phyloP scores from a whole-genome alignment of 495 filamentous ascomycete genomes.

The Aspergillus cavernicola region DNA sequence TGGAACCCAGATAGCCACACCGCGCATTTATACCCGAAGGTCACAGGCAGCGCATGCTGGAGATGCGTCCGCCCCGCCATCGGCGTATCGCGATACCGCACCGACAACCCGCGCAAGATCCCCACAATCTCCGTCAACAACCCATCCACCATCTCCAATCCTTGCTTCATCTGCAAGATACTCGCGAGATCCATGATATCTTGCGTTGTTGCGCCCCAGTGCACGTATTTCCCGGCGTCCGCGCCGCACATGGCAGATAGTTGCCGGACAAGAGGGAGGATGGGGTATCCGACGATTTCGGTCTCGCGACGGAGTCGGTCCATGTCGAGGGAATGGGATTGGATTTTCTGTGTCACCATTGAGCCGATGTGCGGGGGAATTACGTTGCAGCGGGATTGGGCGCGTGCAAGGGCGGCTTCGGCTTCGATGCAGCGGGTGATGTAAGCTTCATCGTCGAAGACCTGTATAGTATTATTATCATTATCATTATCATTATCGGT shows the following conservation, averaged over 20 bases:
- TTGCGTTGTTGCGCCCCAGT: constrained; percentile 56
- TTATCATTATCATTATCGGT: too few species aligned
- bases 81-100: constrained; percentile 43
- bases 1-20: constrained; percentile 43
- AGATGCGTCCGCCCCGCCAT: constrained; percentile 52
- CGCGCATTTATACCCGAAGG: constrained; percentile 49
- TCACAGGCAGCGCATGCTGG: constrained; percentile 48
- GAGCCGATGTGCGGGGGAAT: constrained; percentile 42
- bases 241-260: constrained; percentile 35
- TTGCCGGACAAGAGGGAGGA: constrained; percentile 48
- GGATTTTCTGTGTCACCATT: constrained; percentile 33
- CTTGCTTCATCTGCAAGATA: constrained; percentile 46
- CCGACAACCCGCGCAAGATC: constrained; percentile 32
- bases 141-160: constrained; percentile 39
- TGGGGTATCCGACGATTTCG: constrained; percentile 52
- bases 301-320: constrained; percentile 43
- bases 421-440: constrained; percentile 46
- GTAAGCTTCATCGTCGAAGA: constrained; percentile 49
- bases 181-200: constrained; percentile 52
- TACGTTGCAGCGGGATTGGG: constrained; percentile 40
- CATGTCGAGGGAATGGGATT: constrained; percentile 31
- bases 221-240: constrained; percentile 46
- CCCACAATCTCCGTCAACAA: constrained; percentile 33
- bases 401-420: constrained; percentile 48
- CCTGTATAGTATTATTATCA: constrained; percentile 15